Evolutionary conservation across 106 monocot genomes (phyloP).

Genomic region (Phalaenopsis aphrodite): DNA sequence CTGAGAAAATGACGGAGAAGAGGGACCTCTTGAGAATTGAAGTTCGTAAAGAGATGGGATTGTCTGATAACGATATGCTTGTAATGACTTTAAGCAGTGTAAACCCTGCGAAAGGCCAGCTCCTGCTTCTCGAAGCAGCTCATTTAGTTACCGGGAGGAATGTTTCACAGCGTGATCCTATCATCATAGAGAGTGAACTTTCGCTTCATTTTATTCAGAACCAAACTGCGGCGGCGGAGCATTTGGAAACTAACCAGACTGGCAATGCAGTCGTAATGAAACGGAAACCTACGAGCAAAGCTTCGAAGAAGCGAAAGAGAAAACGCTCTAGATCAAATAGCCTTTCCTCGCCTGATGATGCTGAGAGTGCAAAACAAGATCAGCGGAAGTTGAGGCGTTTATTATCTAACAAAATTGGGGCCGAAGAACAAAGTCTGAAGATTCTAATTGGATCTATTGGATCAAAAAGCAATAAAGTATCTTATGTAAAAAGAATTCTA

Average conservation of each 20-base stretch:
- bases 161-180: constrained; percentile 23
- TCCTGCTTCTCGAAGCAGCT: constrained; percentile 67
- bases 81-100: constrained; percentile 87
- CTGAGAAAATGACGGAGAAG: constrained; percentile 67
- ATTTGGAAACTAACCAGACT: constrained; percentile 20
- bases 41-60: constrained; percentile 85
- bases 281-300: constrained; percentile 7
- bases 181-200: constrained; percentile 26
- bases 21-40: constrained; percentile 42
- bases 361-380: constrained; percentile 8
- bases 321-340: constrained; percentile 19
- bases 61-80: constrained; percentile 65
- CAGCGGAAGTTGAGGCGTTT: constrained; percentile 30
- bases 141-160: constrained; percentile 48
- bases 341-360: constrained; percentile 4
- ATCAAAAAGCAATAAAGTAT: constrained; percentile 91
- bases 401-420: constrained; percentile 20
- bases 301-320: constrained; percentile 32
- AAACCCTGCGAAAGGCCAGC: constrained; percentile 85
- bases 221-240: constrained; percentile 7
- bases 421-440: constrained; percentile 39
- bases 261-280: constrained; percentile 10
- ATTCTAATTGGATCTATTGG: constrained; percentile 88
- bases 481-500: constrained; percentile 63
- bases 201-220: constrained; percentile 27